Percentiles rank a stretch among this genome's conserved stretches.
phyloP scores from a whole-genome alignment of 345 rosid species.

The Pistacia atlantica region DNA sequence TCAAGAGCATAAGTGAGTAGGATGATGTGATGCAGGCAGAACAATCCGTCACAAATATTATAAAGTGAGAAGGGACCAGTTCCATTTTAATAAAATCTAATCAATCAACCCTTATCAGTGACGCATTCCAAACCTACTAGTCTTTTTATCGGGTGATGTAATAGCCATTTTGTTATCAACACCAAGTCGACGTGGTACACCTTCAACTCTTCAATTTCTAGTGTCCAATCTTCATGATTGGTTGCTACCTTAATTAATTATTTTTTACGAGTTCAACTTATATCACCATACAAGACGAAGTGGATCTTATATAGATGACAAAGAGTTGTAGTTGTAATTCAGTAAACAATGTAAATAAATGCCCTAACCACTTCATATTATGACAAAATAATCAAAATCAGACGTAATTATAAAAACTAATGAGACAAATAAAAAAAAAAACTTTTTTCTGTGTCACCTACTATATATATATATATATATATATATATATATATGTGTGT shows the following conservation, averaged over 20 bases:
- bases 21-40: conserved; percentile 28
- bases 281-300: too few species aligned
- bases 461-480: too few species aligned
- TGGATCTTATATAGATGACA: too few species aligned
- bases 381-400: neutral
- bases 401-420: neutral
- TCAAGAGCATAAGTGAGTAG: conserved; percentile 14
- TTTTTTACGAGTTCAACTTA: neutral
- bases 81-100: neutral
- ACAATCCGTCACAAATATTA: conserved; percentile 8
- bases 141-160: neutral
- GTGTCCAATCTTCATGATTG: conserved; percentile 11
- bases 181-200: too few species aligned
- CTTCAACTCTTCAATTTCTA: neutral
- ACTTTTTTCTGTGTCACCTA: neutral
- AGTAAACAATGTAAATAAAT: neutral
- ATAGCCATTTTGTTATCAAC: conserved; percentile 9
- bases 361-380: neutral
- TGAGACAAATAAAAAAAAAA: neutral
- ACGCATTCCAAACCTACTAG: neutral
- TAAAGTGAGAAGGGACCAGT: neutral
- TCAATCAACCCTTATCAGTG: conserved; percentile 6
- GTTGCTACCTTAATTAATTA: neutral
- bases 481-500: too few species aligned
- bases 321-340: too few species aligned